These are phyloP conservation scores for Rhodamnia rubescens DNA, from an alignment of 345 rosid genomes.

Conservation along the genomic window DNA sequence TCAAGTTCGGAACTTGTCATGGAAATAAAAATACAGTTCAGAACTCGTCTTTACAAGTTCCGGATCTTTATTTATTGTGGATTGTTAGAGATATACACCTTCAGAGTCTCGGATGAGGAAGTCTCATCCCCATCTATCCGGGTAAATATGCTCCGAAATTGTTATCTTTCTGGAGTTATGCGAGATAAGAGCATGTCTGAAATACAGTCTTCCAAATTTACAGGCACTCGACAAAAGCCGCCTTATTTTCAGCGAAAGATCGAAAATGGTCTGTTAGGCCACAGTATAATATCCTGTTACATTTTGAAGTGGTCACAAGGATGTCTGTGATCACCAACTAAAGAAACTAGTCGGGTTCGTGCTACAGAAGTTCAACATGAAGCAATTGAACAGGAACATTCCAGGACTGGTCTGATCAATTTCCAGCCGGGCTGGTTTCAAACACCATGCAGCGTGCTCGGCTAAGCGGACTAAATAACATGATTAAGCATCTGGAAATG, in stretches of 20 bases:
- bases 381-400: not conserved
- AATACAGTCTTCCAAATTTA: not conserved
- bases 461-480: not conserved
- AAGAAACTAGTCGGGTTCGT: not conserved
- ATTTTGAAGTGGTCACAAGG: not conserved
- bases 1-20: not conserved
- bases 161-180: not conserved
- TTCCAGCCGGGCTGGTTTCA: not conserved
- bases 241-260: not conserved
- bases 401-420: not conserved
- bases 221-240: not conserved
- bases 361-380: not conserved
- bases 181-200: not conserved
- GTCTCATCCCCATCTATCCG: not conserved
- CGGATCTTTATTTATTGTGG: not conserved
- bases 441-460: not conserved
- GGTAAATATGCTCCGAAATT: not conserved
- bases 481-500: not conserved
- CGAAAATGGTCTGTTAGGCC: not conserved
- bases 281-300: not conserved
- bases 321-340: not conserved
- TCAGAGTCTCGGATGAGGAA: not conserved
- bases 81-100: not conserved
- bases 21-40: not conserved
- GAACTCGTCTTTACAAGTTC: not conserved